phyloP scores from a whole-genome alignment of 192 early-diverging fungal species.

The Jimgerdemannia lactiflua region DNA sequence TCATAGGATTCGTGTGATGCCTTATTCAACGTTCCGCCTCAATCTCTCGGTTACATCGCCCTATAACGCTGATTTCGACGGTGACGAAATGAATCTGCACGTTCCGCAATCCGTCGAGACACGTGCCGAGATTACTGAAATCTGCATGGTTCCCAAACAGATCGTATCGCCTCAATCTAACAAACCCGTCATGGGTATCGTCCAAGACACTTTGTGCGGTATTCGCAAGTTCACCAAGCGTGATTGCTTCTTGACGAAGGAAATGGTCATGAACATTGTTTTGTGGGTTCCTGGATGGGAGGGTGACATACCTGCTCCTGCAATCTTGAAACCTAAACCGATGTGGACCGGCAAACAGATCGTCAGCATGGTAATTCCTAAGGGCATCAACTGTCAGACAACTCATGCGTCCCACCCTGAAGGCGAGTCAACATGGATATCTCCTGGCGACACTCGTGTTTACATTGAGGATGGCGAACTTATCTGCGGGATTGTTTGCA shows the following conservation, averaged over 20 bases:
- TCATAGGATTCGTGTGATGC: conserved; percentile 95
- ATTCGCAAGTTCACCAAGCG: conserved; percentile 94
- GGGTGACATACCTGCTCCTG: conserved; percentile 88
- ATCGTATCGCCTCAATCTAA: conserved; percentile 97
- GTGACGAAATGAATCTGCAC: conserved; percentile 99
- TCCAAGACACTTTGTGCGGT: conserved; percentile 97
- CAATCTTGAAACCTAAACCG: conserved; percentile 93
- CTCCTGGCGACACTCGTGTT: conserved; percentile 89
- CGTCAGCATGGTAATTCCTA: conserved; percentile 87
- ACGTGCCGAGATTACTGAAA: conserved; percentile 90
- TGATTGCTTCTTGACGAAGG: conserved; percentile 82
- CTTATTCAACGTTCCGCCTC: conserved; percentile 97
- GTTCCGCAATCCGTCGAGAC: conserved; percentile 97
- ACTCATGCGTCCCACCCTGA: conserved; percentile 80
- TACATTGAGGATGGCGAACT: conserved; percentile 91
- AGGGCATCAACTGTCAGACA: conserved; percentile 88
- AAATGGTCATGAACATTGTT: conserved; percentile 94
- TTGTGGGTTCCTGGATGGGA: conserved; percentile 98
- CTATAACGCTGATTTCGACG: conserved; percentile 99
- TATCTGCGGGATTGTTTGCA: conserved; percentile 92
- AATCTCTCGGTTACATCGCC: conserved; percentile 97
- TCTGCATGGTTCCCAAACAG: conserved; percentile 98
- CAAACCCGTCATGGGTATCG: conserved; percentile 99
- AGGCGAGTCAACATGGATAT: conserved; percentile 69
- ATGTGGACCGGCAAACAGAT: conserved; percentile 99